Base-by-base conservation (phyloP, 106 monocot genomes). In the Dendrobium catenatum region DNA sequence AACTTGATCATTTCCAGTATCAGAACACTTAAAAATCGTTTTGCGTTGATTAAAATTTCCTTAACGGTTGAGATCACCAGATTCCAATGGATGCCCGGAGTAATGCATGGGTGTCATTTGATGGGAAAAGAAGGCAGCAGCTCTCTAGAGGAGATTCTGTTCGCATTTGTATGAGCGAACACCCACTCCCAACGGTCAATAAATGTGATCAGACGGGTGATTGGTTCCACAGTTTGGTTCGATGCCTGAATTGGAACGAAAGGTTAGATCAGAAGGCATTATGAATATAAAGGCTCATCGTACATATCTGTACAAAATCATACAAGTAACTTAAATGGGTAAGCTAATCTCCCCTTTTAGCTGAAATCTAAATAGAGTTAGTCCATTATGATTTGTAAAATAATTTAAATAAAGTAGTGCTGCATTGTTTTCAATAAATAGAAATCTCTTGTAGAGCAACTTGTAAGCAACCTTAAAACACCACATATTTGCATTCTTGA, bases 61-160 rank as follows among this genome's bases (percentile, higher is more conserved):
- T 8, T 0, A 66, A 31, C 40, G 37, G 13, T 44, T 68, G 31
- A 72, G 33, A 75, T 75, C 72, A 77, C 67, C 89, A 98, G 99
- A 99, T 99, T 72, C 99, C 99, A 8, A 79, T 79, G 22, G 93
- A 91, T 78, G 86, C 99, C 67, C 82, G 95, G 42, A 93, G 89
- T 58, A 99, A 99, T 78, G 99, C 99, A 11, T 99, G 99, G 99
- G 99, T 99, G 31, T 99, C 99, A 61, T 99, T 99, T 78, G 95
- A 99, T 67, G 99, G 99, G 31, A 99, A 99, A 78, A 91, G 99
- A 80, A 91, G 99, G 81, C 99, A 99, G 70, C 99, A 99, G 70
- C 88, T 99, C 42, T 95, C 95, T 3, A 88, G 88, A 85, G 99
- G 99, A 48, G 99, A 99, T 66, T 93, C 95, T 7, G 81, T 99